Conservation (phyloP, 805 yeast genomes). For the Cyberlindnera saturnus region DNA sequence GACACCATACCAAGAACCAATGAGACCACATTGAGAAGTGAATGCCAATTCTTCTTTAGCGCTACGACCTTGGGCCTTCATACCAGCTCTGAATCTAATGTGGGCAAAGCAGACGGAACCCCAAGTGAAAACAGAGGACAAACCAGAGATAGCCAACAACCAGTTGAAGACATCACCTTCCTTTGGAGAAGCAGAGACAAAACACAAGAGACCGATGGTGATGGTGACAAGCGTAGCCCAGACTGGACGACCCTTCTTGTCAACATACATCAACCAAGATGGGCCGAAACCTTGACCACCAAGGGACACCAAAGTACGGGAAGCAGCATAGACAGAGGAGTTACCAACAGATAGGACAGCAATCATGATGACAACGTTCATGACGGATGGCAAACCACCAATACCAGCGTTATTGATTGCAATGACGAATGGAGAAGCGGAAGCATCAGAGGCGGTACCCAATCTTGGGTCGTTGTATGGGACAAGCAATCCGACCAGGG, state of each 20-base stretch:
- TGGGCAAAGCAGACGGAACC: slow-evolving; percentile 65
- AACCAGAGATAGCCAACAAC: slow-evolving; percentile 72
- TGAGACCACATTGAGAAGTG: slow-evolving; percentile 61
- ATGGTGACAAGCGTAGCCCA: slow-evolving; percentile 38
- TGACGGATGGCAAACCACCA: slow-evolving; percentile 50
- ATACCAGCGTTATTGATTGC: slow-evolving; percentile 61
- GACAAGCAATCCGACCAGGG: slow-evolving; percentile 61
- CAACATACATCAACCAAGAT: slow-evolving; percentile 38
- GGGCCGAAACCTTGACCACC: slow-evolving; percentile 50
- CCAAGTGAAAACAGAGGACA: slow-evolving; percentile 79
- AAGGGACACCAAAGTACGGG: slow-evolving; percentile 48
- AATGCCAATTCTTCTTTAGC: slow-evolving; percentile 61
- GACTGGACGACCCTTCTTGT: slow-evolving; percentile 49
- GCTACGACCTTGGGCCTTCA: slow-evolving; percentile 55
- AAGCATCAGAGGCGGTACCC: slow-evolving; percentile 48
- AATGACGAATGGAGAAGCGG: slow-evolving; percentile 78
- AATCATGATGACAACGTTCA: slow-evolving; percentile 55
- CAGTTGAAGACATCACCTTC: slow-evolving; percentile 60
- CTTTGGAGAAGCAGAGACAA: slow-evolving; percentile 53
- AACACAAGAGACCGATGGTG: slow-evolving; percentile 50
- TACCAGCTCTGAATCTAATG: slow-evolving; percentile 57
- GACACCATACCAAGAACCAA: slow-evolving; percentile 62
- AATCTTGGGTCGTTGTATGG: slow-evolving; percentile 50
- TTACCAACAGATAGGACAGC: slow-evolving; percentile 47
- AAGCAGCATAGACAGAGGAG: slow-evolving; percentile 49